Evolutionary conservation across 169 alveolate genomes (phyloP).

Genomic region (Toxoplasma gondii): DNA sequence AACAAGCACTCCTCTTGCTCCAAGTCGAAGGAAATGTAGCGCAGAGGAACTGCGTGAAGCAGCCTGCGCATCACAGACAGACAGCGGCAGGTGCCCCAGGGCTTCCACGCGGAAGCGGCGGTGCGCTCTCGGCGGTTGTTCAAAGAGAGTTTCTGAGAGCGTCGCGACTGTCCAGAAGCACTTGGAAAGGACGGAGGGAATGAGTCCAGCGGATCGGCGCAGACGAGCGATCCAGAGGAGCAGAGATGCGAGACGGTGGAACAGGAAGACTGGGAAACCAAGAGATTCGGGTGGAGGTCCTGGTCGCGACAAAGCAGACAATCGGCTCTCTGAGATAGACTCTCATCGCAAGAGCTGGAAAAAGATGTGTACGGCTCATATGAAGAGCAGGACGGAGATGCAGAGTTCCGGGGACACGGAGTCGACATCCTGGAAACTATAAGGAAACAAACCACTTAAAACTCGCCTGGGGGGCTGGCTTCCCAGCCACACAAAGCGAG

Average conservation of each 20-base stretch:
- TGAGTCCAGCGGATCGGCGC: background rate
- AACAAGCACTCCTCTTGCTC: constrained; percentile 9
- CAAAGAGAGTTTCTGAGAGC: background rate
- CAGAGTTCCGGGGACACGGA: too few species aligned
- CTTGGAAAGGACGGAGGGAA: background rate
- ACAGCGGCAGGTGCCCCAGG: constrained; percentile 8
- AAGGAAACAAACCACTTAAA: too few species aligned
- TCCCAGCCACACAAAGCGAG: too few species aligned
- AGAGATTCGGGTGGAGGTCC: too few species aligned
- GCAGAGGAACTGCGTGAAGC: background rate
- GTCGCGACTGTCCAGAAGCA: background rate
- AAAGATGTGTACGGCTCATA: too few species aligned
- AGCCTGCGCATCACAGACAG: constrained; percentile 11
- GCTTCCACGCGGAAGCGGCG: background rate
- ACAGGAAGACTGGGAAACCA: background rate
- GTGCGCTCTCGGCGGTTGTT: background rate
- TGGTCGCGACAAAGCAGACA: too few species aligned
- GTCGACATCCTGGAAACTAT: too few species aligned
- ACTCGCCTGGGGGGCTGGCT: too few species aligned
- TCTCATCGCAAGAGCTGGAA: too few species aligned
- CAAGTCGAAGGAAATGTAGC: background rate
- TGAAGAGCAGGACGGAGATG: too few species aligned
- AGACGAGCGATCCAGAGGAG: too few species aligned
- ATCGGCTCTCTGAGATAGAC: too few species aligned
- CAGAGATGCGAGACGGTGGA: background rate